Conservation (phyloP, 108 stramenopile species). For the Cyclostephanos tholiformis region DNA sequence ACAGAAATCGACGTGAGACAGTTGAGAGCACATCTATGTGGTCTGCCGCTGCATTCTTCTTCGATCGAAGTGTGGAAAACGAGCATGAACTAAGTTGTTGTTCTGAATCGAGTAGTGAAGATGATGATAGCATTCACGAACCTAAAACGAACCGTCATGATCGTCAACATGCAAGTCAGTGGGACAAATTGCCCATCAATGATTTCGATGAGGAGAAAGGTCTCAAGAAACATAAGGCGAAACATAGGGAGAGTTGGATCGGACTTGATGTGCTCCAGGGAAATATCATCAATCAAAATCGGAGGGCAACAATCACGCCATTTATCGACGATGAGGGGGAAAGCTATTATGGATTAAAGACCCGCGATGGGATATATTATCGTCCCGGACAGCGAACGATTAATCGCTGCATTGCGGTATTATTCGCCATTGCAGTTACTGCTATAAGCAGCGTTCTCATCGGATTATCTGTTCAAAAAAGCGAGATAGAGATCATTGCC, state of each 20-base stretch:
- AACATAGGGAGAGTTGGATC: background rate
- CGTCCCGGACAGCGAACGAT: constrained; percentile 9
- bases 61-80: background rate
- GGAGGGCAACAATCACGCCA: background rate
- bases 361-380: background rate
- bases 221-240: background rate
- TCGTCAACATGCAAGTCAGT: background rate
- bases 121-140: no score
- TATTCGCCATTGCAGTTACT: constrained; percentile 4
- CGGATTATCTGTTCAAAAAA: background rate
- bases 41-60: background rate
- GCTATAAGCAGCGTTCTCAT: background rate
- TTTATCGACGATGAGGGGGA: background rate
- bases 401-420: constrained; percentile 8
- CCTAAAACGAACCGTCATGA: background rate
- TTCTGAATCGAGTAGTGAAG: background rate
- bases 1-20: background rate
- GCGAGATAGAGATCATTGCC: background rate
- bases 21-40: constrained; percentile 2
- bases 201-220: background rate
- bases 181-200: background rate
- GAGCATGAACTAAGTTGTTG: background rate
- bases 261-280: background rate
- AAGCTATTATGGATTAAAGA: background rate
- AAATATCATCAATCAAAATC: background rate